A percentile compares a stretch with the other conserved stretches of the same genome.
These are phyloP conservation scores for Ustulina deusta DNA, from an alignment of 2,329 filamentous ascomycete genomes.

Conservation along the genomic window DNA sequence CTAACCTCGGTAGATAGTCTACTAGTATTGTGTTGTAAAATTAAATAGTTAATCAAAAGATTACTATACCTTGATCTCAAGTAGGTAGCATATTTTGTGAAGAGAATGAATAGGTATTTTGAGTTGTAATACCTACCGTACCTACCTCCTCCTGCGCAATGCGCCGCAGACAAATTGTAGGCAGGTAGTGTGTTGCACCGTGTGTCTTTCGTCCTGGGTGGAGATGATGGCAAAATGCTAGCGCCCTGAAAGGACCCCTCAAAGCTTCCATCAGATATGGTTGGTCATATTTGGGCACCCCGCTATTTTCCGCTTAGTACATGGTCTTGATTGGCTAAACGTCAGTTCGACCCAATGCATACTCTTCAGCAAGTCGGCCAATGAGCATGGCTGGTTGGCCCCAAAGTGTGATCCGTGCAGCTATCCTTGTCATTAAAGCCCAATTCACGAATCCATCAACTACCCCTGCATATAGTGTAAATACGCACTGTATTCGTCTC, in stretches of 20 bases:
- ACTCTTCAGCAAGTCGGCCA: slow-evolving; percentile 29
- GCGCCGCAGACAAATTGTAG: not conserved
- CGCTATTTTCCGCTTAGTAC: slow-evolving; percentile 9
- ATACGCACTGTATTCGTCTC: slow-evolving; percentile 24
- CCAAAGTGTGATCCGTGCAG: slow-evolving; percentile 30
- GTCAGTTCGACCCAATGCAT: slow-evolving; percentile 30
- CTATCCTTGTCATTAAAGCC: slow-evolving; percentile 28
- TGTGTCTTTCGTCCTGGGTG: not conserved
- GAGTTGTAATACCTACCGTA: not conserved
- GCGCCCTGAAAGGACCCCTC: slow-evolving; percentile 32
- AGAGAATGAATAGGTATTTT: no score
- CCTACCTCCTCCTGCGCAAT: no score
- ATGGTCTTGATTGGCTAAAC: slow-evolving; percentile 29
- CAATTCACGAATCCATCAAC: slow-evolving; percentile 27
- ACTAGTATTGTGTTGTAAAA: no score
- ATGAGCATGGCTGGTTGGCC: slow-evolving; percentile 20
- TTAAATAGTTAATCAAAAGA: no score
- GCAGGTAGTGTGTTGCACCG: not conserved
- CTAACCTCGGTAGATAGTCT: no score
- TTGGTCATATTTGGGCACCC: slow-evolving; percentile 25
- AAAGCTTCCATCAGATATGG: not conserved
- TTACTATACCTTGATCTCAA: no score
- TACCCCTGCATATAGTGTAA: slow-evolving; percentile 9
- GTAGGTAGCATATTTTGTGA: no score
- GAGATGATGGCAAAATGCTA: slow-evolving; percentile 17